Evolutionary conservation across 768 basidiomycete genomes (phyloP).

Genomic region (Lentinula detonsa): DNA sequence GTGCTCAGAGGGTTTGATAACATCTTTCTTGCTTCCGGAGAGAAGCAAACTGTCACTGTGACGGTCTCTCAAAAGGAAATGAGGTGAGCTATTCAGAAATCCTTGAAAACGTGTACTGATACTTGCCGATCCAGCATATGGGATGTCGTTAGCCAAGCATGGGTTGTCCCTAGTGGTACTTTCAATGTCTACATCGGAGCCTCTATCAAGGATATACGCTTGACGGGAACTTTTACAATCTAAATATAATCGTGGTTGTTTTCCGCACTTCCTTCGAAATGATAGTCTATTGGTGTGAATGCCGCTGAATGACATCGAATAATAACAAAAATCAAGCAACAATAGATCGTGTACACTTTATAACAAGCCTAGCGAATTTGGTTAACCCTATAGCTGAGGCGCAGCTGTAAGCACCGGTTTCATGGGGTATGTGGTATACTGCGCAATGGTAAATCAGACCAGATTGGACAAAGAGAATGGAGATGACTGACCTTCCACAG

Average conservation of each 20-base stretch:
- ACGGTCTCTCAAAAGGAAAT: slow-evolving; percentile 34
- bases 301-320: too few relatives aligned
- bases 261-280: neutral
- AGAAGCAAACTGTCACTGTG: slow-evolving; percentile 29
- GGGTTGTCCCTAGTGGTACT: slow-evolving; percentile 42
- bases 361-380: too few relatives aligned
- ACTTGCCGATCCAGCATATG: slow-evolving; percentile 31
- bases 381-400: neutral
- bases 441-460: neutral
- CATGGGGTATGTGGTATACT: slow-evolving; percentile 8
- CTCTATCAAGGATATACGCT: slow-evolving; percentile 40
- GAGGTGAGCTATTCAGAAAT: slow-evolving; percentile 27
- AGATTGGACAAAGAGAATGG: neutral
- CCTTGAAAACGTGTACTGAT: neutral
- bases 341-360: too few relatives aligned
- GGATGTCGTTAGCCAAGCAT: slow-evolving; percentile 47
- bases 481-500: slow-evolving; percentile 7
- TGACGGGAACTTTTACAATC: slow-evolving; percentile 22
- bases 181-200: slow-evolving; percentile 51
- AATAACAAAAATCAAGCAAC: too few relatives aligned
- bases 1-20: slow-evolving; percentile 50
- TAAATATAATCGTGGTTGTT: neutral
- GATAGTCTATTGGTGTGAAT: too few relatives aligned
- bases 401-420: slow-evolving; percentile 2
- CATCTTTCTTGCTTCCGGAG: slow-evolving; percentile 31